A percentile compares a stretch with the other conserved stretches of the same genome.
Conservation (phyloP, 306 rosid species). For the Prunus campanulata region DNA sequence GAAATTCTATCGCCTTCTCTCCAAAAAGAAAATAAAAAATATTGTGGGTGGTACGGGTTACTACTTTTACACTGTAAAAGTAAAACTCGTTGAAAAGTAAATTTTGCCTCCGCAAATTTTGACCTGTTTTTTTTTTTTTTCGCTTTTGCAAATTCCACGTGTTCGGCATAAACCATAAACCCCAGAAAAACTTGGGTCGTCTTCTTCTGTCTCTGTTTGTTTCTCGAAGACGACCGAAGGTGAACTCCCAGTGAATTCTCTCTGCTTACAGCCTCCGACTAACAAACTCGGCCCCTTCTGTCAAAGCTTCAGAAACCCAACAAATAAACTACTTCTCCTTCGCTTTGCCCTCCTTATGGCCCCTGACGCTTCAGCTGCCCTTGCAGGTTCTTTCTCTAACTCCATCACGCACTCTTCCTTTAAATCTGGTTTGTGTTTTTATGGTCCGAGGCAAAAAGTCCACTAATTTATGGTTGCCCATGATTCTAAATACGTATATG, state of each 20-base stretch:
- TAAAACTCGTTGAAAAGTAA: background rate
- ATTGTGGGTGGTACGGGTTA: background rate
- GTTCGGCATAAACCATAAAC: background rate
- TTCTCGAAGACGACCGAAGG: background rate
- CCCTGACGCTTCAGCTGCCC: constrained; percentile 81
- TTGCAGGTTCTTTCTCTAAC: constrained; percentile 52
- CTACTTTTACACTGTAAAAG: background rate
- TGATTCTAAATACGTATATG: background rate
- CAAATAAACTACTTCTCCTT: background rate
- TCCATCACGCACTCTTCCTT: background rate
- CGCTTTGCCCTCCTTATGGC: constrained; percentile 44
- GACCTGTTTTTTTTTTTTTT: background rate
- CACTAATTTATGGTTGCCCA: background rate
- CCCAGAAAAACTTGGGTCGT: background rate
- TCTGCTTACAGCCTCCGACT: background rate
- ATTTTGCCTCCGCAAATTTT: background rate
- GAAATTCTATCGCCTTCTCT: too few relatives aligned
- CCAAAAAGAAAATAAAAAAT: too few relatives aligned
- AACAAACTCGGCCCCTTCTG: background rate
- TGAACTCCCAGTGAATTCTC: background rate
- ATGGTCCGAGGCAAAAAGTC: background rate
- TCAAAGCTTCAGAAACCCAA: background rate
- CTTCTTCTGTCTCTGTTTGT: background rate
- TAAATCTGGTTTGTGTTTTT: background rate
- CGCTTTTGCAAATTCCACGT: background rate